Evolutionary conservation across 495 filamentous ascomycete species (phyloP).

Genomic region (Aspergillus saccharolyticus): DNA sequence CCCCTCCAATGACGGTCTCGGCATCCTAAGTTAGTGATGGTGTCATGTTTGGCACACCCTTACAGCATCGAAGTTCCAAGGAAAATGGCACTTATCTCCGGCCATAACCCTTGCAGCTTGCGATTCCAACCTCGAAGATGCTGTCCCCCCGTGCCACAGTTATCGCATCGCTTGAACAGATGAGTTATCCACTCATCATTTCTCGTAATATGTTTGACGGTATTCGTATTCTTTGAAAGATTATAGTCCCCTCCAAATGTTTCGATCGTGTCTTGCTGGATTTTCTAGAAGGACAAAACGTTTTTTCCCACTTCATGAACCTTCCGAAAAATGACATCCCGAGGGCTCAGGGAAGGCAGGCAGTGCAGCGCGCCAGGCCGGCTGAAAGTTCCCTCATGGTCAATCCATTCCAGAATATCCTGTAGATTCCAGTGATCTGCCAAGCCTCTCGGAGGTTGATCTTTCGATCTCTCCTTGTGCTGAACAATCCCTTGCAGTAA

Average conservation of each 20-base stretch:
- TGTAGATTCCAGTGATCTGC: constrained; percentile 5
- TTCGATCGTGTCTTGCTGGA: not conserved
- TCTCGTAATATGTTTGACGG: too few species aligned
- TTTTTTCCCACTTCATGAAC: constrained; percentile 8
- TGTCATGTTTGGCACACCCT: constrained; percentile 15
- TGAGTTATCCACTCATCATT: too few species aligned
- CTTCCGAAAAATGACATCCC: constrained; percentile 19
- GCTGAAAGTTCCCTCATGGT: not conserved
- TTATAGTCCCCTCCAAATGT: not conserved
- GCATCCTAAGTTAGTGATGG: constrained; percentile 18
- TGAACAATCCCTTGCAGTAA: constrained; percentile 9
- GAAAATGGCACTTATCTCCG: not conserved
- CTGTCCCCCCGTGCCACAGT: too few species aligned
- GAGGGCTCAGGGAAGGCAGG: constrained; percentile 2
- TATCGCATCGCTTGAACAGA: too few species aligned
- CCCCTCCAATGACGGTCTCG: constrained; percentile 20
- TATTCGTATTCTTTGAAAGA: too few species aligned
- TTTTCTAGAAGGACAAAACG: not conserved
- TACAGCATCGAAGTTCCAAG: not conserved
- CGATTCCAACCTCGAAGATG: not conserved
- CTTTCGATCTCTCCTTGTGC: too few species aligned
- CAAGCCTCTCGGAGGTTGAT: not conserved
- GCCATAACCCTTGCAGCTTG: not conserved
- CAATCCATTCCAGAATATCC: constrained; percentile 4
- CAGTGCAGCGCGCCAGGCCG: constrained; percentile 2